These are phyloP conservation scores for Eremomyces bilateralis DNA, from an alignment of 495 filamentous ascomycete genomes.

Conservation along the genomic window DNA sequence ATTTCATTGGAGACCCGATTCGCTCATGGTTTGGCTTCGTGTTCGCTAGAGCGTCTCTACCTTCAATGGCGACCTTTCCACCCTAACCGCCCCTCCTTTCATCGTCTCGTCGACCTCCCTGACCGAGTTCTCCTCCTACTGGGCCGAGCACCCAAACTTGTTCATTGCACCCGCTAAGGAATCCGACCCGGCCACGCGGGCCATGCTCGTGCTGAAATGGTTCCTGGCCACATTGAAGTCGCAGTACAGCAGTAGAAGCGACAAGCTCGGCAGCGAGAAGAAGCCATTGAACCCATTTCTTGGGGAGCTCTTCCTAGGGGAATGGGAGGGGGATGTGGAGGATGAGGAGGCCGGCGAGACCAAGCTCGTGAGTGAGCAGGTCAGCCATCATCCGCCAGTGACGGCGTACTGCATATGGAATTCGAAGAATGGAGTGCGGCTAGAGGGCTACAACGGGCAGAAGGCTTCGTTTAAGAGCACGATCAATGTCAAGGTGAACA, in stretches of 20 bases:
- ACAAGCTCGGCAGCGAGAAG: conserved; percentile 67
- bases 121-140: conserved; percentile 89
- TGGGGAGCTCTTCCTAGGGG: conserved; percentile 77
- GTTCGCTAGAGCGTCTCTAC: too few relatives aligned
- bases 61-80: conserved; percentile 89
- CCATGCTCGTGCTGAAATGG: conserved; percentile 83
- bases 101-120: conserved; percentile 84
- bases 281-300: conserved; percentile 63
- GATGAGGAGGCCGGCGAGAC: conserved; percentile 41
- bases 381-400: conserved; percentile 91
- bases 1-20: too few relatives aligned
- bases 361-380: conserved; percentile 50
- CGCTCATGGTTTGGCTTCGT: too few relatives aligned
- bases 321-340: conserved; percentile 59
- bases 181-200: conserved; percentile 58
- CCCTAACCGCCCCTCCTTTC: conserved; percentile 85
- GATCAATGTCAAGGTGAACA: conserved; percentile 53
- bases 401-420: conserved; percentile 90
- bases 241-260: conserved; percentile 77
- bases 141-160: conserved; percentile 77
- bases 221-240: conserved; percentile 91
- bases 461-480: conserved; percentile 85
- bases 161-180: conserved; percentile 76
- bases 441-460: conserved; percentile 95
- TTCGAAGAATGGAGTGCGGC: conserved; percentile 53